These are phyloP conservation scores for Daldinia childiae DNA, from an alignment of 495 filamentous ascomycete species.

Conservation along the genomic window DNA sequence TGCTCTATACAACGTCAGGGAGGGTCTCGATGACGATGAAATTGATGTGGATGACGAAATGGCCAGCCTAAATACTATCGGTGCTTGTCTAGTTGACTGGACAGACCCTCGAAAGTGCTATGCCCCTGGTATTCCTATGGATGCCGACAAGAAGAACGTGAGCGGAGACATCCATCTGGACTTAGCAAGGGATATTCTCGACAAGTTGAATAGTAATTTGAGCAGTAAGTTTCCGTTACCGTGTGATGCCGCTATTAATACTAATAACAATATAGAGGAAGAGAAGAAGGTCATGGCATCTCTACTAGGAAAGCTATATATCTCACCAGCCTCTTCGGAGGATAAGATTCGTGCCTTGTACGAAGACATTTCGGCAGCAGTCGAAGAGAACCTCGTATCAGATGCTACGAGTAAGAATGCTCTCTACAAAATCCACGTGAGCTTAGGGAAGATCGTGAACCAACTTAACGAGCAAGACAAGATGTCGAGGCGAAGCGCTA, in stretches of 20 bases:
- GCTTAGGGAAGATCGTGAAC: constrained; percentile 68
- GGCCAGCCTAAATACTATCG: constrained; percentile 76
- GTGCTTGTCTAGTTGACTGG: constrained; percentile 90
- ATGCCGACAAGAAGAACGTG: constrained; percentile 66
- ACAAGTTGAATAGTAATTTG: constrained; percentile 62
- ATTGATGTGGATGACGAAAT: constrained; percentile 83
- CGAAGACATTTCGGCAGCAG: constrained; percentile 68
- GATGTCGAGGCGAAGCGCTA: constrained; percentile 50
- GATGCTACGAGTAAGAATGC: constrained; percentile 80
- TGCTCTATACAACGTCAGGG: constrained; percentile 69
- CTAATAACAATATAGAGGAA: constrained; percentile 68
- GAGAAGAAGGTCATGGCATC: constrained; percentile 84
- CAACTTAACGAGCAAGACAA: constrained; percentile 55
- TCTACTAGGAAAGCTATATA: constrained; percentile 83
- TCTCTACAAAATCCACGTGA: constrained; percentile 80
- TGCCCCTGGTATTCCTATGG: constrained; percentile 68
- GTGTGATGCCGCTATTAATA: constrained; percentile 45
- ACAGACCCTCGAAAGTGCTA: constrained; percentile 92
- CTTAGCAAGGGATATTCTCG: constrained; percentile 70
- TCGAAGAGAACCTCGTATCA: constrained; percentile 72
- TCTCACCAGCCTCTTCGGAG: constrained; percentile 67
- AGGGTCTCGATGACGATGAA: constrained; percentile 78
- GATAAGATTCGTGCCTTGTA: constrained; percentile 61
- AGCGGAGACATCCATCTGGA: constrained; percentile 74
- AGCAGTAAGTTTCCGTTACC: constrained; percentile 64